Conservation (phyloP, 768 basidiomycete genomes). For the Dictyophora rubrovolvata region DNA sequence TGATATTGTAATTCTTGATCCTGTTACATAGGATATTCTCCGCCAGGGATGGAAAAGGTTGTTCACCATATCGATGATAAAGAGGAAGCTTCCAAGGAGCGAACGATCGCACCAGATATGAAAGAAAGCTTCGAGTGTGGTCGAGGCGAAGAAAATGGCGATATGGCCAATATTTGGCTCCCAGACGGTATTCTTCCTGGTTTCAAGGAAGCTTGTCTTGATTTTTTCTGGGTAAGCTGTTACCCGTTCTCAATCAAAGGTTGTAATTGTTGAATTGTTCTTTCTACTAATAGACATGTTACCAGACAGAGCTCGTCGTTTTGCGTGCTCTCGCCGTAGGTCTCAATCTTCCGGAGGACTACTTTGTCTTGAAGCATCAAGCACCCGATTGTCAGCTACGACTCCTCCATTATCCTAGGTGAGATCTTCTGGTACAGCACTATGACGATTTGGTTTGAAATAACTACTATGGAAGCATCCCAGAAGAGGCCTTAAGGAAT, state of each 20-base stretch:
- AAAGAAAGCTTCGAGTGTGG: constrained; percentile 52
- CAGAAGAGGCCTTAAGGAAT: constrained; percentile 22
- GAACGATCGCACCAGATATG: constrained; percentile 26
- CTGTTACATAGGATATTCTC: constrained; percentile 17
- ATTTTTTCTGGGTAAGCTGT: constrained; percentile 33
- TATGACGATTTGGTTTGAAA: background rate
- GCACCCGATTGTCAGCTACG: constrained; percentile 43
- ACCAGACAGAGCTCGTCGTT: constrained; percentile 34
- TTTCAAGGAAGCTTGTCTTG: constrained; percentile 40
- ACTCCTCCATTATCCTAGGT: constrained; percentile 43
- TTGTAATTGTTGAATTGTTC: background rate
- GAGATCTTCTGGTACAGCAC: background rate
- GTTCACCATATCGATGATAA: constrained; percentile 26
- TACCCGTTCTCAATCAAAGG: constrained; percentile 6
- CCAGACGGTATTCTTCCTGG: constrained; percentile 42
- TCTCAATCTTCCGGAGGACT: constrained; percentile 33
- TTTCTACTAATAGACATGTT: constrained; percentile 24
- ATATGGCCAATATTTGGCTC: constrained; percentile 49
- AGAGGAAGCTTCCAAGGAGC: constrained; percentile 19
- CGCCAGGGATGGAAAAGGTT: constrained; percentile 36
- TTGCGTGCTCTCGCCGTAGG: constrained; percentile 40
- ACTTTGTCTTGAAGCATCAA: constrained; percentile 34
- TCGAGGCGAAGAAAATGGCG: constrained; percentile 30
- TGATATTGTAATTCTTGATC: background rate
- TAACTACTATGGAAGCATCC: constrained; percentile 18